Percentiles rank a stretch among this genome's conserved stretches.
These are phyloP conservation scores for Lachancea dasiensis DNA, from an alignment of 805 yeast species.

Conservation along the genomic window DNA sequence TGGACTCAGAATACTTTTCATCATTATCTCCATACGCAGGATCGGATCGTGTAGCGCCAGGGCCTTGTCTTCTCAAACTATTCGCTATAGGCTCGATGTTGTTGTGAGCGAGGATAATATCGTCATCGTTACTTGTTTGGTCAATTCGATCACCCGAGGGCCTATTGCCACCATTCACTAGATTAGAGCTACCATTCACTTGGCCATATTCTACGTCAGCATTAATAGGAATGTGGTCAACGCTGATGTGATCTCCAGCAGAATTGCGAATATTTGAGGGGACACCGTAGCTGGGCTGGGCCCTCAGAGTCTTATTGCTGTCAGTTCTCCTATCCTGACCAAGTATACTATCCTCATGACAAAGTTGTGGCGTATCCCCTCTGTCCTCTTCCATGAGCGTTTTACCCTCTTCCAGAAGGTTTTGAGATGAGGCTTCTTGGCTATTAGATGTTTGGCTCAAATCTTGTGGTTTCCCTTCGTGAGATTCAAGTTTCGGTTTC, in stretches of 20 bases:
- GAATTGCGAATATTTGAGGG: constrained; percentile 16
- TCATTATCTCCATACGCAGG: background rate
- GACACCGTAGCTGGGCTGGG: constrained; percentile 17
- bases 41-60: background rate
- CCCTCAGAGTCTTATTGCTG: constrained; percentile 7
- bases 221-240: constrained; percentile 1
- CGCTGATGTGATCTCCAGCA: constrained; percentile 5
- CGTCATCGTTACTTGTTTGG: constrained; percentile 6
- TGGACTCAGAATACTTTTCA: too few species aligned
- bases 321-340: too few species aligned
- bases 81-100: constrained; percentile 2
- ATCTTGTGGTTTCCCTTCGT: background rate
- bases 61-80: constrained; percentile 5
- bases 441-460: background rate
- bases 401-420: constrained; percentile 5
- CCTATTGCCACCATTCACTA: too few species aligned
- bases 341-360: background rate
- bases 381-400: constrained; percentile 1
- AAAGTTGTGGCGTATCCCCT: background rate
- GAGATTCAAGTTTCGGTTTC: background rate
- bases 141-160: constrained; percentile 1
- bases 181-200: too few species aligned
- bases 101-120: constrained; percentile 2
- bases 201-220: constrained; percentile 6
- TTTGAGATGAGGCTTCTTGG: too few species aligned